Conservation (phyloP, 2,329 filamentous ascomycete genomes). For the Cordyceps militaris region DNA sequence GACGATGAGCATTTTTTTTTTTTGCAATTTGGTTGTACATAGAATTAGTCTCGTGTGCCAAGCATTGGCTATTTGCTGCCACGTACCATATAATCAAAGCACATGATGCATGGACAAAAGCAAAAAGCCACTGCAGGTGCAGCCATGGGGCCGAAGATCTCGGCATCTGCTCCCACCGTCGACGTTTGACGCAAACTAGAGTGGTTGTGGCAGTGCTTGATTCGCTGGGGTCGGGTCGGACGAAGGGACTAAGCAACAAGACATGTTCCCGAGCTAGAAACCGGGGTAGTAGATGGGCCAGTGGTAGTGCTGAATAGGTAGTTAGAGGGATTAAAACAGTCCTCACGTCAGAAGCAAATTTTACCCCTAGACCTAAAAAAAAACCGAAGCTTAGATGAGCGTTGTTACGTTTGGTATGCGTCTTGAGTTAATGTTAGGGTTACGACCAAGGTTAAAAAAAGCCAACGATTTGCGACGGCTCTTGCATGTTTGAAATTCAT, state of each 20-base stretch:
- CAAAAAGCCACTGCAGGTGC: background rate
- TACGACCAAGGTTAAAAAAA: background rate
- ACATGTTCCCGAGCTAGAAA: background rate
- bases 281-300: background rate
- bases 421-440: too few species aligned
- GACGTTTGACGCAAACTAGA: background rate
- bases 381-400: background rate
- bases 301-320: background rate
- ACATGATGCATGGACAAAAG: constrained; percentile 7
- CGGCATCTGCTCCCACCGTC: background rate
- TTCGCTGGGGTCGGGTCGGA: background rate
- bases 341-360: constrained; percentile 11
- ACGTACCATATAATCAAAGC: constrained; percentile 1
- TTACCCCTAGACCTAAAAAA: background rate
- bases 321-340: background rate
- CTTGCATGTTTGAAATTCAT: background rate
- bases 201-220: background rate
- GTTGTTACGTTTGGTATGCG: background rate
- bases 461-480: background rate
- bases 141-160: background rate
- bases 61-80: constrained; percentile 9
- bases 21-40: constrained; percentile 10
- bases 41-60: constrained; percentile 9
- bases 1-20: background rate
- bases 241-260: background rate